phyloP scores from a whole-genome alignment of 176 grass and related monocot species.

The Aegilops bicornis region DNA sequence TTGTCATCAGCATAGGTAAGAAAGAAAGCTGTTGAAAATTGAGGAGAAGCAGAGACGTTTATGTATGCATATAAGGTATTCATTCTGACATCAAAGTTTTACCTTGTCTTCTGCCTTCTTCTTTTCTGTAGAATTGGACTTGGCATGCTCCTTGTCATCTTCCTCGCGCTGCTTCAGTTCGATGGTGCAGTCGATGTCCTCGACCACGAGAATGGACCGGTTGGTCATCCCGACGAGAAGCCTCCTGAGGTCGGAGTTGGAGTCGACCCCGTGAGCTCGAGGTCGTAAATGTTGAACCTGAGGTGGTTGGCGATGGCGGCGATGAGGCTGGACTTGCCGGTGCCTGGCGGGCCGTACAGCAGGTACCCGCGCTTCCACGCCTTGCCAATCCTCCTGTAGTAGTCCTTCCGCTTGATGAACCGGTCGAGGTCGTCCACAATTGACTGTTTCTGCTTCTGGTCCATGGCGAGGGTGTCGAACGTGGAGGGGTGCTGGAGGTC shows the following conservation, averaged over 20 bases:
- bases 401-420: slow-evolving; percentile 81
- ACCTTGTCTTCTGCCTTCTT: slow-evolving; percentile 54
- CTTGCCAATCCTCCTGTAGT: slow-evolving; percentile 79
- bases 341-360: slow-evolving; percentile 82
- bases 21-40: not conserved
- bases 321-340: slow-evolving; percentile 91
- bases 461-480: slow-evolving; percentile 77
- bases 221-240: slow-evolving; percentile 61
- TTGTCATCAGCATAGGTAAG: not conserved
- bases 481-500: slow-evolving; percentile 84
- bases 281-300: slow-evolving; percentile 80
- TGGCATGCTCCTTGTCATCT: not conserved
- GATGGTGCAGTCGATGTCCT: slow-evolving; percentile 77
- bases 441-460: slow-evolving; percentile 52
- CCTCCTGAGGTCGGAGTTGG: slow-evolving; percentile 55
- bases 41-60: not conserved
- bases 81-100: slow-evolving; percentile 8
- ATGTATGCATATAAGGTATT: not conserved
- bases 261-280: slow-evolving; percentile 65
- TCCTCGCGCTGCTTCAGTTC: slow-evolving; percentile 53
- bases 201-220: slow-evolving; percentile 79
- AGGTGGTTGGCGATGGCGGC: slow-evolving; percentile 91
- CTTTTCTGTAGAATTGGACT: slow-evolving; percentile 27
- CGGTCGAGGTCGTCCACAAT: slow-evolving; percentile 72
- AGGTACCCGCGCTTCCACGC: slow-evolving; percentile 97